Percentiles rank a stretch among this genome's conserved stretches.
Conservation (phyloP, 495 filamentous ascomycete species). For the Aspergillus mulundensis region DNA sequence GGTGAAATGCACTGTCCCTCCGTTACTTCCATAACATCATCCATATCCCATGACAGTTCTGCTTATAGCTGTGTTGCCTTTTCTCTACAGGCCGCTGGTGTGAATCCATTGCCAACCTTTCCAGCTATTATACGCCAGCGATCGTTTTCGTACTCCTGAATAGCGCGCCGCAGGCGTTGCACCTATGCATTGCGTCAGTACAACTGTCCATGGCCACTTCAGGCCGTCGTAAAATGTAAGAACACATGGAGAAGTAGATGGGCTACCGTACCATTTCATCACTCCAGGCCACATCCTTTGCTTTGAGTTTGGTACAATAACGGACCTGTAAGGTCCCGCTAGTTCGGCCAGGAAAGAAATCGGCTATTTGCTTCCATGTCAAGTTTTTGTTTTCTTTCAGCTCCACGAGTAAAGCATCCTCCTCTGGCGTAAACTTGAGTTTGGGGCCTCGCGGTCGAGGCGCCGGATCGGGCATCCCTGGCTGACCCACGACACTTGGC, state of each 20-base stretch:
- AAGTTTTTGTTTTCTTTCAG: slow-evolving; percentile 89
- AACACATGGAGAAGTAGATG: slow-evolving; percentile 8
- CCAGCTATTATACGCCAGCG: slow-evolving; percentile 83
- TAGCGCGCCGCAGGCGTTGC: slow-evolving; percentile 68
- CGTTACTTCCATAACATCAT: slow-evolving; percentile 14
- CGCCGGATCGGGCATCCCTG: slow-evolving; percentile 77
- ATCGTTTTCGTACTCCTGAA: slow-evolving; percentile 85
- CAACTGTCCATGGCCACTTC: not conserved
- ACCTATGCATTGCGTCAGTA: slow-evolving; percentile 49
- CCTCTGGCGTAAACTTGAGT: slow-evolving; percentile 84
- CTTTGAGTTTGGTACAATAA: slow-evolving; percentile 91
- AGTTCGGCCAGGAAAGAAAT: slow-evolving; percentile 86
- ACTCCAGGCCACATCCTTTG: slow-evolving; percentile 87
- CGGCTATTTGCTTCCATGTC: slow-evolving; percentile 93
- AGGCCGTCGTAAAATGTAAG: too few species aligned
- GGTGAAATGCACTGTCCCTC: slow-evolving; percentile 6
- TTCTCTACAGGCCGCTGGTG: slow-evolving; percentile 77
- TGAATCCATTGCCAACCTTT: slow-evolving; percentile 83
- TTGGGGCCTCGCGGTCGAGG: slow-evolving; percentile 75
- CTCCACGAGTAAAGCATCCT: slow-evolving; percentile 78
- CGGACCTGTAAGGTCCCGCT: slow-evolving; percentile 87
- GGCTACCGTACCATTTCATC: slow-evolving; percentile 76
- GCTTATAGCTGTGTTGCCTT: slow-evolving; percentile 57
- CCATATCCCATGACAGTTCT: slow-evolving; percentile 2
- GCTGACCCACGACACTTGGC: slow-evolving; percentile 72